These are phyloP conservation scores for Geosiphon pyriformis DNA, from an alignment of 192 early-diverging fungal genomes.

Conservation along the genomic window DNA sequence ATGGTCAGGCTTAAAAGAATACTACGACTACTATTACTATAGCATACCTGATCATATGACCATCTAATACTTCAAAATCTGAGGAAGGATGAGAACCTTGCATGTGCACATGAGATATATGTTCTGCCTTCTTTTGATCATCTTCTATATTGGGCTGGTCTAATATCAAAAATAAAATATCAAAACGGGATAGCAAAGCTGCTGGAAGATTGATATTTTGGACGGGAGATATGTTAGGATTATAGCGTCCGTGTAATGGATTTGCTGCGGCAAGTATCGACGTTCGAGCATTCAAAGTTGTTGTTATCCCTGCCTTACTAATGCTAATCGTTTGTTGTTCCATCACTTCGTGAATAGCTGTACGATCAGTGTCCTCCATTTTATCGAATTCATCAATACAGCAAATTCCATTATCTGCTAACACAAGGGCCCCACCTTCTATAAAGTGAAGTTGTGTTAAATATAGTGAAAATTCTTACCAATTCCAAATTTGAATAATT, in stretches of 20 bases:
- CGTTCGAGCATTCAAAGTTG: constrained; percentile 91
- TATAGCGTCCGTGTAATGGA: constrained; percentile 94
- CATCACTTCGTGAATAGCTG: constrained; percentile 99
- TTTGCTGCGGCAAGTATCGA: constrained; percentile 96
- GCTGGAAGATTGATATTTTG: constrained; percentile 98
- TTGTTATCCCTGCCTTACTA: constrained; percentile 97
- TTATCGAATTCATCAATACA: constrained; percentile 99
- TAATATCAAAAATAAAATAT: constrained; percentile 86
- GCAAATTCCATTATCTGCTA: constrained; percentile 97
- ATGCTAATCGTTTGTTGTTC: constrained; percentile 99
- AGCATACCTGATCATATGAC: constrained; percentile 65
- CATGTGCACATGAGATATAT: constrained; percentile 91
- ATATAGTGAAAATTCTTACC: neutral
- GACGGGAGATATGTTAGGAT: constrained; percentile 77
- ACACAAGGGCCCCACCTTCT: constrained; percentile 94
- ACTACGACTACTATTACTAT: too few relatives aligned
- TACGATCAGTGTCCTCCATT: constrained; percentile 95
- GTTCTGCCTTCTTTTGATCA: constrained; percentile 76
- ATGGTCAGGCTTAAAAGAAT: neutral
- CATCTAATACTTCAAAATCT: constrained; percentile 60
- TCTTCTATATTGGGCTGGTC: constrained; percentile 76
- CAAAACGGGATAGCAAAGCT: constrained; percentile 88
- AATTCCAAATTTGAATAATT: neutral
- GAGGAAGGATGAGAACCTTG: constrained; percentile 70
- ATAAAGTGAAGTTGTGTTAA: neutral